These are phyloP conservation scores for Arabis hirsuta DNA, from an alignment of 345 rosid species.

Conservation along the genomic window DNA sequence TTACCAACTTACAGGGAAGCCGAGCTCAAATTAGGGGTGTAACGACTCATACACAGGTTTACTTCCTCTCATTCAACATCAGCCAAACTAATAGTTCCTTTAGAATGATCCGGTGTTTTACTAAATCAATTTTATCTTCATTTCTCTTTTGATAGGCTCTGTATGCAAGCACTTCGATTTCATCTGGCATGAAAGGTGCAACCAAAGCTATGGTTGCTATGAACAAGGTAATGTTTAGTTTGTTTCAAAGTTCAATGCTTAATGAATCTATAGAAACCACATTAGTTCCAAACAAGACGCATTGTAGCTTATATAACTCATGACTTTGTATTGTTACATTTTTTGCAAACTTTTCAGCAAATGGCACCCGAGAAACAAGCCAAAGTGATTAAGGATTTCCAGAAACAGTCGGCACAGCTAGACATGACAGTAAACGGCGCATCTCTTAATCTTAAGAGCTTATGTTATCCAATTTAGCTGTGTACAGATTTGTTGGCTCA, in stretches of 20 bases:
- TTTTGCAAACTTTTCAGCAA: slow-evolving; percentile 55
- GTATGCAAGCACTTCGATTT: slow-evolving; percentile 92
- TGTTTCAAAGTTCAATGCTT: neutral
- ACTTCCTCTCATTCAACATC: slow-evolving; percentile 2
- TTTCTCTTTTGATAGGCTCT: slow-evolving; percentile 61
- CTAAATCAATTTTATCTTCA: neutral
- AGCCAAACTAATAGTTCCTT: neutral
- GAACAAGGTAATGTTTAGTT: slow-evolving; percentile 69
- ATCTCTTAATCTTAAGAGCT: neutral
- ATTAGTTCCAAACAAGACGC: neutral
- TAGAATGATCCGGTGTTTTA: neutral
- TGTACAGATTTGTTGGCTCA: neutral
- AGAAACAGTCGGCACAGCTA: slow-evolving; percentile 90
- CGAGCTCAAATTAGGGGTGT: slow-evolving; percentile 98
- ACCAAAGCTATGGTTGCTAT: slow-evolving; percentile 98
- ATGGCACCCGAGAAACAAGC: slow-evolving; percentile 91
- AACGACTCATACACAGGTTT: slow-evolving; percentile 94
- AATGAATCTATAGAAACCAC: neutral
- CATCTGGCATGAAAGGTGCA: slow-evolving; percentile 98
- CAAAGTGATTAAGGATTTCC: slow-evolving; percentile 91
- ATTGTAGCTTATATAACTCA: neutral
- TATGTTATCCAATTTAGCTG: neutral
- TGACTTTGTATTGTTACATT: slow-evolving; percentile 8
- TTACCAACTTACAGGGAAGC: slow-evolving; percentile 94
- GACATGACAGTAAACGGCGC: slow-evolving; percentile 79